phyloP scores from a whole-genome alignment of 164 flowering plant species.

The Magnolia changhungtana region DNA sequence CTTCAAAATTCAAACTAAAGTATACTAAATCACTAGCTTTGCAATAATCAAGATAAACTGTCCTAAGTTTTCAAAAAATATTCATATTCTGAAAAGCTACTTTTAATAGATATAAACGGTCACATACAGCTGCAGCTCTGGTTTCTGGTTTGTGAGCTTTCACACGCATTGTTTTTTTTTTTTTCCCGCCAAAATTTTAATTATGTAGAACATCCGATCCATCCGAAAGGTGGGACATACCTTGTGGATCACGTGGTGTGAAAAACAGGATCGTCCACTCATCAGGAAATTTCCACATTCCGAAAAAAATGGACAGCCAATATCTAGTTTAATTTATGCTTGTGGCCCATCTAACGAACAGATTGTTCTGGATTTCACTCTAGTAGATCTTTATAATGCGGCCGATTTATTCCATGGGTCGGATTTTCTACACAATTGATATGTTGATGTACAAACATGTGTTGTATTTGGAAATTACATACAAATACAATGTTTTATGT shows the following conservation, averaged over 20 bases:
- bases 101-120: neutral
- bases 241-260: neutral
- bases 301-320: neutral
- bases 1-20: constrained; percentile 17
- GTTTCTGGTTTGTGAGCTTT: neutral
- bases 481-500: too few species aligned
- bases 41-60: constrained; percentile 7
- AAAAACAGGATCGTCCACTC: neutral
- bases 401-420: too few species aligned
- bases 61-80: constrained; percentile 1
- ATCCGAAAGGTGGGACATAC: too few species aligned
- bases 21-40: constrained; percentile 14
- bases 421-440: too few species aligned
- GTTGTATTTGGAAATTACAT: too few species aligned
- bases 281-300: neutral
- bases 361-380: too few species aligned
- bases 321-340: too few species aligned
- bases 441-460: too few species aligned
- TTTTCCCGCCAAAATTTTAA: too few species aligned
- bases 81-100: neutral
- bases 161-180: too few species aligned
- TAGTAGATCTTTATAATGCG: too few species aligned
- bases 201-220: neutral
- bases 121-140: neutral
- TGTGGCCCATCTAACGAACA: too few species aligned